A percentile compares a stretch with the other conserved stretches of the same genome.
Evolutionary conservation across 176 grass and related monocot species (phyloP).

Genomic region (Aegilops speltoides): DNA sequence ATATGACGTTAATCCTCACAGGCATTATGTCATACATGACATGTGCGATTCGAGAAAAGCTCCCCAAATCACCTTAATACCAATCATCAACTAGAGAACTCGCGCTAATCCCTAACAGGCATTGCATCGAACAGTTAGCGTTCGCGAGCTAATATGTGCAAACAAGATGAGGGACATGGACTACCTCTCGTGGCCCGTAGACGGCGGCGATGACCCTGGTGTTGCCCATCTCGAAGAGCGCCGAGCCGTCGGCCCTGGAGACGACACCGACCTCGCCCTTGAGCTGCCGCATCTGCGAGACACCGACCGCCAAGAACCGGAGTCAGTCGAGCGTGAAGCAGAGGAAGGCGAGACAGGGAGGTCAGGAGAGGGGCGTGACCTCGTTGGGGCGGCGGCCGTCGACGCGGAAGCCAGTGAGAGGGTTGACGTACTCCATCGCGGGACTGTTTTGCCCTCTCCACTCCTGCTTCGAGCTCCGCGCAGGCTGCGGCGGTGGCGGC

Average conservation of each 20-base stretch:
- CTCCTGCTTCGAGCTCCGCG: background rate
- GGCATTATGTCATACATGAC: background rate
- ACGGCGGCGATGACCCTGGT: conserved; percentile 85
- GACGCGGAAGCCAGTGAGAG: conserved; percentile 81
- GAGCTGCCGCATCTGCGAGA: conserved; percentile 81
- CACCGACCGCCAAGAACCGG: background rate
- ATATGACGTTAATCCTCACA: background rate
- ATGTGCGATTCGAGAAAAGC: background rate
- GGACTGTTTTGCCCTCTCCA: background rate
- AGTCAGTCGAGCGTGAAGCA: background rate
- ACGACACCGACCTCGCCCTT: conserved; percentile 79
- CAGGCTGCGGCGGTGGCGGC: background rate
- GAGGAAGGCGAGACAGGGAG: background rate
- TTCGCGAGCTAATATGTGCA: background rate
- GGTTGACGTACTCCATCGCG: conserved; percentile 70
- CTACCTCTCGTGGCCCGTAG: conserved; percentile 88
- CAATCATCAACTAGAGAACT: background rate
- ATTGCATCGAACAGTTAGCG: conserved; percentile 15
- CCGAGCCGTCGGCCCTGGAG: conserved; percentile 75
- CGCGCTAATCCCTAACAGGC: background rate
- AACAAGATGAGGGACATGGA: background rate
- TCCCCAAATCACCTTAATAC: background rate
- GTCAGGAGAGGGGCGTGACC: conserved; percentile 6
- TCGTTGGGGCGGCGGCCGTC: conserved; percentile 85
- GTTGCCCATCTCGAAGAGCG: conserved; percentile 97